phyloP scores from a whole-genome alignment of 129 eudicot genomes.

The Deinandra increscens region DNA sequence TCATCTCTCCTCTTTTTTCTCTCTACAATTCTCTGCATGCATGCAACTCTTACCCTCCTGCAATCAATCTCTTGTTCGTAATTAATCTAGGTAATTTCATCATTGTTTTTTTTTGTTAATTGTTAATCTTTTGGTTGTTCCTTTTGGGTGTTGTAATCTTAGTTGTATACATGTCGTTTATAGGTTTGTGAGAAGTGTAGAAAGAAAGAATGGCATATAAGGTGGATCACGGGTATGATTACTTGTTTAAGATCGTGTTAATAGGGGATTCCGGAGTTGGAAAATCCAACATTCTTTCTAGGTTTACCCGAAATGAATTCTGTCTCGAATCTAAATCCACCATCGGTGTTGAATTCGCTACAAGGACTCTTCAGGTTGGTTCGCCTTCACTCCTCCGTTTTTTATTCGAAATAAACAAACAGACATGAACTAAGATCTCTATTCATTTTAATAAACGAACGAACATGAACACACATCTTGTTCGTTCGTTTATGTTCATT shows the following conservation, averaged over 20 bases:
- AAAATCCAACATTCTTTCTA: conserved; percentile 83
- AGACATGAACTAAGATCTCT: too few species aligned
- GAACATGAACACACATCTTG: not conserved
- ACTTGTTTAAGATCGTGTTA: conserved; percentile 76
- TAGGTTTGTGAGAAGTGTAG: conserved; percentile 30
- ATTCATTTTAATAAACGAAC: not conserved
- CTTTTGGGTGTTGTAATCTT: not conserved
- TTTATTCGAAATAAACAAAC: too few species aligned
- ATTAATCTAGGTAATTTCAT: not conserved
- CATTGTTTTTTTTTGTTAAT: not conserved
- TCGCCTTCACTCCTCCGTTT: too few species aligned
- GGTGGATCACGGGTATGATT: conserved; percentile 92
- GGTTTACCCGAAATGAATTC: conserved; percentile 88
- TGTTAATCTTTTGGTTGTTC: not conserved
- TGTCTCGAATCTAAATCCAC: conserved; percentile 93
- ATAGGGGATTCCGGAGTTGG: conserved; percentile 97
- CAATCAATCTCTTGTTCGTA: not conserved
- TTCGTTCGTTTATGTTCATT: not conserved
- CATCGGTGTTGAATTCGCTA: conserved; percentile 94
- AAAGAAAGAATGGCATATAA: conserved; percentile 70
- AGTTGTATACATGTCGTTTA: not conserved
- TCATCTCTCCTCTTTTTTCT: conserved; percentile 11
- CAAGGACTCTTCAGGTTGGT: conserved; percentile 81
- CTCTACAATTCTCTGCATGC: conserved; percentile 15
- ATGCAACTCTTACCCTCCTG: conserved; percentile 18